Conservation (phyloP, 192 early-diverging fungal genomes). For the Rhizoclosmatium globosum region DNA sequence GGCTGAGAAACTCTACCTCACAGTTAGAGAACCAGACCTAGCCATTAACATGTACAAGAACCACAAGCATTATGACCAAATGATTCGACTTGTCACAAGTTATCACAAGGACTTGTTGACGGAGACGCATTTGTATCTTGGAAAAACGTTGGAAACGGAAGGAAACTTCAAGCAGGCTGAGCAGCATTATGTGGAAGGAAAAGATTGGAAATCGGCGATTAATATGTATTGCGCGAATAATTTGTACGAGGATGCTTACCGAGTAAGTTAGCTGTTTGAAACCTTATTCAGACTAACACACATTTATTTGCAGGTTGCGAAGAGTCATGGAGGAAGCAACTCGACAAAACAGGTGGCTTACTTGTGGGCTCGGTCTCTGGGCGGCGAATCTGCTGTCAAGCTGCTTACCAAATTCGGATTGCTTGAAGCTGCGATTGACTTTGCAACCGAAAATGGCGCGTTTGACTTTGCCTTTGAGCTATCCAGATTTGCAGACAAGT, state of each 20-base stretch:
- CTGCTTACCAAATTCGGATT: conserved; percentile 67
- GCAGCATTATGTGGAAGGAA: conserved; percentile 69
- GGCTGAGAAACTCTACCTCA: conserved; percentile 70
- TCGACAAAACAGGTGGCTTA: conserved; percentile 72
- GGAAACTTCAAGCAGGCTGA: conserved; percentile 69
- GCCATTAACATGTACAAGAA: conserved; percentile 80
- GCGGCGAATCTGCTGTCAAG: conserved; percentile 71
- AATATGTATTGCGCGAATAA: conserved; percentile 76
- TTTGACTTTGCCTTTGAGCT: conserved; percentile 77
- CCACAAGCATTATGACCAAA: conserved; percentile 71
- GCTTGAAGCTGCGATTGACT: conserved; percentile 71
- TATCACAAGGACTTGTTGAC: conserved; percentile 69
- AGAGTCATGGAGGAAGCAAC: conserved; percentile 62
- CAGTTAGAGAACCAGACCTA: conserved; percentile 67
- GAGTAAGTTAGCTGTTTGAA: conserved; percentile 47
- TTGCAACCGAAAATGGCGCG: conserved; percentile 71
- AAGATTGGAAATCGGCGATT: conserved; percentile 70
- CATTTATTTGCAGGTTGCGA: conserved; percentile 53
- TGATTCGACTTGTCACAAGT: conserved; percentile 67
- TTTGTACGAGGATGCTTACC: conserved; percentile 69
- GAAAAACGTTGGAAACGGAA: conserved; percentile 67
- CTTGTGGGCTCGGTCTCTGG: conserved; percentile 70
- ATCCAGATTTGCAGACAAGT: conserved; percentile 64
- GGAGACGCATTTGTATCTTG: conserved; percentile 70
- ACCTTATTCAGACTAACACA: not conserved